Evolutionary conservation across 75 land plant genomes (phyloP).

Genomic region (Chamaecyparis obtusa): DNA sequence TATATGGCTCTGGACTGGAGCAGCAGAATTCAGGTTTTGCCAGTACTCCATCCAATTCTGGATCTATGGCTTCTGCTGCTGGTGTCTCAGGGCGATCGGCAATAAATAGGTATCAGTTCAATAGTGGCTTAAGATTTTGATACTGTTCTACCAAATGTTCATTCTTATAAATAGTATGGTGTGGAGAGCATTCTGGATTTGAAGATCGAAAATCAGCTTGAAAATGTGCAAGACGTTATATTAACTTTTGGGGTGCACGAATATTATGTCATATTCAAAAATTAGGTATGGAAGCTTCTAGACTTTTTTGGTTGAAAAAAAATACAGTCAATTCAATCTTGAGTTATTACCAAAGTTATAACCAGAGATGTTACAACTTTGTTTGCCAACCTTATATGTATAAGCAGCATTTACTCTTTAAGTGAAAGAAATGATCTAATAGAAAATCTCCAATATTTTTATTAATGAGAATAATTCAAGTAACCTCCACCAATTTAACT

Average conservation of each 20-base stretch:
- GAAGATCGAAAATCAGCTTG: neutral
- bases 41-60: neutral
- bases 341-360: neutral
- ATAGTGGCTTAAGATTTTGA: neutral
- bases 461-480: neutral
- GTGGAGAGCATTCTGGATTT: neutral
- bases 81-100: neutral
- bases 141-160: neutral
- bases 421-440: too few relatives aligned
- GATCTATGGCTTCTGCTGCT: neutral
- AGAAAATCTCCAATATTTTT: neutral
- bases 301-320: neutral
- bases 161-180: neutral
- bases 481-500: neutral
- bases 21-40: neutral
- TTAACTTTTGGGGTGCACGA: neutral
- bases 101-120: neutral
- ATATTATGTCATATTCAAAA: neutral
- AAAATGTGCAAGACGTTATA: neutral
- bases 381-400: neutral
- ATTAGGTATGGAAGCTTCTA: neutral
- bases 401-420: too few relatives aligned
- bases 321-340: neutral
- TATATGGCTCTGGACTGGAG: neutral
- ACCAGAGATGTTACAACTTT: neutral